Evolutionary conservation across 2,329 filamentous ascomycete genomes (phyloP).

Genomic region (Fusarium veterinarium): DNA sequence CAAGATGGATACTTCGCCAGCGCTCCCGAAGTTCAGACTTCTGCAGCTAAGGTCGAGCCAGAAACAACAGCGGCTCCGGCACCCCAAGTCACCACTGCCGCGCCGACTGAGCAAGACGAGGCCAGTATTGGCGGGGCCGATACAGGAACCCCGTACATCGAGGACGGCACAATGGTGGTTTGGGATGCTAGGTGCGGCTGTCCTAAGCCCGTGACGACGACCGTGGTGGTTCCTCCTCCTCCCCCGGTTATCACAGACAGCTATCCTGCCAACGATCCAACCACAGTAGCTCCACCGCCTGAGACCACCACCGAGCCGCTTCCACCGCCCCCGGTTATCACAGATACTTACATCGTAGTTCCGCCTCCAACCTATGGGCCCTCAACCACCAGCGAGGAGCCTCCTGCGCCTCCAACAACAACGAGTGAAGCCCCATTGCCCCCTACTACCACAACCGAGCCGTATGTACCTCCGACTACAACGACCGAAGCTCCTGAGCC

Average conservation of each 20-base stretch:
- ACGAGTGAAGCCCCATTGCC: background rate
- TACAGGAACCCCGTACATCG: background rate
- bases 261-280: background rate
- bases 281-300: background rate
- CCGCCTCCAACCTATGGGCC: slow-evolving; percentile 6
- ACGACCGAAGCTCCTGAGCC: background rate
- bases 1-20: slow-evolving; percentile 19
- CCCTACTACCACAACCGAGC: background rate
- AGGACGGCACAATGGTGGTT: slow-evolving; percentile 5
- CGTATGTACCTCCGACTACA: background rate
- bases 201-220: slow-evolving; percentile 6
- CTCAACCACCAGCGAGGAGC: background rate
- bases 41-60: background rate
- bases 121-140: background rate
- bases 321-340: background rate
- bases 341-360: background rate
- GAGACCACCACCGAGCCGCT: background rate
- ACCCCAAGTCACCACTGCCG: slow-evolving; percentile 9
- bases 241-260: background rate
- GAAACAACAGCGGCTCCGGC: slow-evolving; percentile 2
- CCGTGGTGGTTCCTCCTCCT: background rate
- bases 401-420: background rate
- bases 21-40: slow-evolving; percentile 2
- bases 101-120: background rate
- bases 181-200: slow-evolving; percentile 23